A percentile compares a stretch with the other conserved stretches of the same genome.
These are phyloP conservation scores for Auriculariales sp. DNA, from an alignment of 768 basidiomycete genomes.

Conservation along the genomic window DNA sequence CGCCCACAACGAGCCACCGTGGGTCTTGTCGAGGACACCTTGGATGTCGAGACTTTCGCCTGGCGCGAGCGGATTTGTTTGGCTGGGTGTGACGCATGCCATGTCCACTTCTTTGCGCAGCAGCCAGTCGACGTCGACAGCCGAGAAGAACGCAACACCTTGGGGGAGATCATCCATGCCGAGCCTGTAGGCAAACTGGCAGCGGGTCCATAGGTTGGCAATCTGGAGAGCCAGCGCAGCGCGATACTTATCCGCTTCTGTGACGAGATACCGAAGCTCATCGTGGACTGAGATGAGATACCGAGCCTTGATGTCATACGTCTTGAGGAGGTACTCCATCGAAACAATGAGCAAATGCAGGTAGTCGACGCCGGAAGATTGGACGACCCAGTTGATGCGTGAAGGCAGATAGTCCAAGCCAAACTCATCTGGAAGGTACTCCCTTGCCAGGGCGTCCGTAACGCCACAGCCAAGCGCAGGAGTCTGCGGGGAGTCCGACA, in stretches of 20 bases:
- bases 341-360: slow-evolving; percentile 90
- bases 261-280: slow-evolving; percentile 86
- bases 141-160: slow-evolving; percentile 92
- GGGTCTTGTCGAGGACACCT: slow-evolving; percentile 48
- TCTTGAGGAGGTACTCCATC: slow-evolving; percentile 75
- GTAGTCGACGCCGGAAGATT: slow-evolving; percentile 96
- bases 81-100: slow-evolving; percentile 89
- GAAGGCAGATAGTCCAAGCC: slow-evolving; percentile 88
- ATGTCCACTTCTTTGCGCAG: slow-evolving; percentile 93
- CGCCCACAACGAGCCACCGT: slow-evolving; percentile 48
- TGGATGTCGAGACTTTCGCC: slow-evolving; percentile 78
- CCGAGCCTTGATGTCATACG: slow-evolving; percentile 75
- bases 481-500: slow-evolving; percentile 74
- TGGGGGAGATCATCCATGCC: slow-evolving; percentile 95
- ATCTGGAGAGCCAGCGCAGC: slow-evolving; percentile 85
- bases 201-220: slow-evolving; percentile 90
- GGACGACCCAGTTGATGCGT: slow-evolving; percentile 98
- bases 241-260: slow-evolving; percentile 81
- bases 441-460: slow-evolving; percentile 84
- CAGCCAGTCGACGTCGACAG: slow-evolving; percentile 83
- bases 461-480: slow-evolving; percentile 91
- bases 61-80: slow-evolving; percentile 63
- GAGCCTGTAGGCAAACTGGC: slow-evolving; percentile 79
- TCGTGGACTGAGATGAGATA: slow-evolving; percentile 97
- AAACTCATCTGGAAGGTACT: slow-evolving; percentile 67